Percentiles rank a stretch among this genome's conserved stretches.
These are phyloP conservation scores for Postia placenta DNA, from an alignment of 768 basidiomycete genomes.

Conservation along the genomic window DNA sequence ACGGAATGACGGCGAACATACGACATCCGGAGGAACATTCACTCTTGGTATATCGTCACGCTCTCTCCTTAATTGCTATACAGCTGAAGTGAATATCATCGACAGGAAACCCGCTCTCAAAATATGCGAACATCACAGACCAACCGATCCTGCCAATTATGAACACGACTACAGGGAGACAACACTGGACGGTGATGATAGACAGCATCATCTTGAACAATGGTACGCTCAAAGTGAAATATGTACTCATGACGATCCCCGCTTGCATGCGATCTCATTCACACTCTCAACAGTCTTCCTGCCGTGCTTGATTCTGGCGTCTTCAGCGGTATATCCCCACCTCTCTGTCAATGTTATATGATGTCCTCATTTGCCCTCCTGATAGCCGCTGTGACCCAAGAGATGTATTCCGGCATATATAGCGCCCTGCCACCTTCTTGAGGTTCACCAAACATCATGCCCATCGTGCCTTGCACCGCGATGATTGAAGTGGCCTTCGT, in stretches of 20 bases:
- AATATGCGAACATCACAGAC: not conserved
- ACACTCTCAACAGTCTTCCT: not conserved
- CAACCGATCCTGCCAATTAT: not conserved
- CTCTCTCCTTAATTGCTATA: too few relatives aligned
- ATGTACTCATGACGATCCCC: too few relatives aligned
- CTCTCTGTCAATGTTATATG: too few relatives aligned
- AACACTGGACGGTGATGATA: not conserved
- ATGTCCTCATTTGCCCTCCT: too few relatives aligned
- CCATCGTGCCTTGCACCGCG: slow-evolving; percentile 1
- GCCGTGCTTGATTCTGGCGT: slow-evolving; percentile 3
- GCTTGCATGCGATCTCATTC: too few relatives aligned
- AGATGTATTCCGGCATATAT: slow-evolving; percentile 2
- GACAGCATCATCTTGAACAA: not conserved
- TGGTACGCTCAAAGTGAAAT: not conserved
- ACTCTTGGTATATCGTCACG: too few relatives aligned
- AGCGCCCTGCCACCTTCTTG: not conserved
- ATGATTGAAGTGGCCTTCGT: slow-evolving; percentile 2
- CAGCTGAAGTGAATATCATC: too few relatives aligned
- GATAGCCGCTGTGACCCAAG: not conserved
- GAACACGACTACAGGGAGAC: not conserved
- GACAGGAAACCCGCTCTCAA: not conserved
- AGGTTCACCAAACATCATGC: not conserved
- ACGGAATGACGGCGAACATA: not conserved
- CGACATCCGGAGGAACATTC: not conserved
- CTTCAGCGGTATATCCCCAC: too few relatives aligned